Conservation (phyloP, 331 rosid genomes). For the Rhamnella rubrinervis region DNA sequence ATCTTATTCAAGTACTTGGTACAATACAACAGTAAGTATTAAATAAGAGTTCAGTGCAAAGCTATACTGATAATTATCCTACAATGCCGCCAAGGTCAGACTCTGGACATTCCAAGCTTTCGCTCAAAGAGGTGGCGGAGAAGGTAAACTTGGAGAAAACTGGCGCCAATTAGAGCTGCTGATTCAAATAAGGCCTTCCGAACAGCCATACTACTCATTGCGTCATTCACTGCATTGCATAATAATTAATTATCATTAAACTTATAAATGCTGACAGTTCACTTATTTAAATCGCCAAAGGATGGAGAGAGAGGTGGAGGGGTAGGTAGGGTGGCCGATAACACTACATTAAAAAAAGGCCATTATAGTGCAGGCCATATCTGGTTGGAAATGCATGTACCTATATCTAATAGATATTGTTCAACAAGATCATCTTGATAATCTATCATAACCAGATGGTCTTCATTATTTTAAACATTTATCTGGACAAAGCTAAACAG, state of each 20-base stretch:
- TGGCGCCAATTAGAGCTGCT: constrained; percentile 61
- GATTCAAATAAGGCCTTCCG: constrained; percentile 70
- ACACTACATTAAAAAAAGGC: too few relatives aligned
- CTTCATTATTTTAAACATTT: too few relatives aligned
- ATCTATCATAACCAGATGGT: too few relatives aligned
- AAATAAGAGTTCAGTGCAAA: background rate
- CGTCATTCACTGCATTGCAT: constrained; percentile 50
- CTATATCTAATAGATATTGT: too few relatives aligned
- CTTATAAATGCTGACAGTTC: background rate
- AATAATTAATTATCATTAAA: background rate
- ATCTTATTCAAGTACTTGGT: background rate
- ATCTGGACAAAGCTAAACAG: too few relatives aligned
- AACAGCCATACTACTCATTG: constrained; percentile 58
- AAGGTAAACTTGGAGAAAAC: constrained; percentile 67
- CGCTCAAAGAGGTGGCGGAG: constrained; percentile 58
- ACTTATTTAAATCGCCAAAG: background rate
- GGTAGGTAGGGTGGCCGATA: background rate
- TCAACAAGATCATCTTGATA: too few relatives aligned
- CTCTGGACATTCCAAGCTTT: constrained; percentile 44
- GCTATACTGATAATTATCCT: background rate
- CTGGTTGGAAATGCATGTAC: too few relatives aligned
- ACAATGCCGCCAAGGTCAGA: constrained; percentile 8
- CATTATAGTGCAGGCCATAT: too few relatives aligned
- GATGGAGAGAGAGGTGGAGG: background rate
- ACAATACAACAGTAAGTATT: background rate